These are phyloP conservation scores for Cercophora sp. DNA, from an alignment of 495 filamentous ascomycete genomes.

Conservation along the genomic window DNA sequence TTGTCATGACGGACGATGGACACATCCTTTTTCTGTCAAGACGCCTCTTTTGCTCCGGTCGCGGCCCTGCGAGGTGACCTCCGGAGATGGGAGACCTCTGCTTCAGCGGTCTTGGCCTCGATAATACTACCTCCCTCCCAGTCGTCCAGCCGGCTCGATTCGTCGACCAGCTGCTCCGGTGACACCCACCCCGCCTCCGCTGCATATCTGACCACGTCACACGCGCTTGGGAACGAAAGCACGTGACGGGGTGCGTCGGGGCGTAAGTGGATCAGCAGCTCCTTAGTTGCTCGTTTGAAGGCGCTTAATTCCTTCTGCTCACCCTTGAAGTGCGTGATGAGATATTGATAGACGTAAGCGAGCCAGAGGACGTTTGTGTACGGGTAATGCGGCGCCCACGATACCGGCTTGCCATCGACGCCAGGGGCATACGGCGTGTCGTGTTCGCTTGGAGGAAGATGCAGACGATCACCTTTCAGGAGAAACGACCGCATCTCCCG, in stretches of 20 bases:
- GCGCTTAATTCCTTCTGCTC: constrained; percentile 28
- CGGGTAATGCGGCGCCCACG: constrained; percentile 38
- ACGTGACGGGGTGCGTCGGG: constrained; percentile 32
- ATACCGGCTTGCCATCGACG: constrained; percentile 32
- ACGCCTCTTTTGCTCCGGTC: not conserved
- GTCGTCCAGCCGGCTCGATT: constrained; percentile 24
- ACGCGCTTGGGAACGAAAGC: constrained; percentile 39
- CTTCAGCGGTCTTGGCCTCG: not conserved
- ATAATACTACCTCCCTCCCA: constrained; percentile 23
- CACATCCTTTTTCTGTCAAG: no score
- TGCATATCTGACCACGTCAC: constrained; percentile 40
- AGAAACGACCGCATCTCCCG: constrained; percentile 51
- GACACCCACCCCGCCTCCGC: constrained; percentile 44
- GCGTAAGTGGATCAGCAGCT: constrained; percentile 41
- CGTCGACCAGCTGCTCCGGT: constrained; percentile 40
- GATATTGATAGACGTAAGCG: constrained; percentile 45
- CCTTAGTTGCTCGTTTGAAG: constrained; percentile 37
- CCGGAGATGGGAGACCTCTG: constrained; percentile 4
- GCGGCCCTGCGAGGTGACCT: constrained; percentile 8
- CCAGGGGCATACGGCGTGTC: constrained; percentile 32
- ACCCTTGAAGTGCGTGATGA: constrained; percentile 33
- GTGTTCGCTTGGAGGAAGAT: constrained; percentile 31
- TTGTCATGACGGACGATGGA: no score
- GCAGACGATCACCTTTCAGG: constrained; percentile 28
- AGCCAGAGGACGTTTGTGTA: constrained; percentile 56